These are phyloP conservation scores for Theileria sp. DNA, from an alignment of 169 alveolate genomes.

Conservation along the genomic window DNA sequence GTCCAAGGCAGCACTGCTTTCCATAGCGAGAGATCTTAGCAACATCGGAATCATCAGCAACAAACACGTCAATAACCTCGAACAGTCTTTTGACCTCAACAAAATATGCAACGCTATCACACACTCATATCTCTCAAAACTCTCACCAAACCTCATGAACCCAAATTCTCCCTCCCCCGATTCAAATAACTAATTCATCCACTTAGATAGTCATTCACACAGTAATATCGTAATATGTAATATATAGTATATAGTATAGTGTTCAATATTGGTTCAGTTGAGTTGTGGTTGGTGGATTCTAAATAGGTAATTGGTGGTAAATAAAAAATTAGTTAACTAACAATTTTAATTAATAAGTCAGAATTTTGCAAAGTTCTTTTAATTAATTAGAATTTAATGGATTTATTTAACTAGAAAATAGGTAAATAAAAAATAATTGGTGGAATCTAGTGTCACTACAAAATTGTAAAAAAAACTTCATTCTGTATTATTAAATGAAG, in stretches of 20 bases:
- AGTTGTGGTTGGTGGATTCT: neutral
- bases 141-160: slow-evolving; percentile 22
- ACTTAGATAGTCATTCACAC: neutral
- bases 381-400: too few relatives aligned
- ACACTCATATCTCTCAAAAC: slow-evolving; percentile 64
- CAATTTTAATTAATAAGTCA: neutral
- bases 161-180: neutral
- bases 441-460: slow-evolving; percentile 14
- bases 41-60: slow-evolving; percentile 58
- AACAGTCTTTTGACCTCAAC: slow-evolving; percentile 57
- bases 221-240: neutral
- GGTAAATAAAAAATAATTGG: neutral
- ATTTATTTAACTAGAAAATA: neutral
- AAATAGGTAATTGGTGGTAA: neutral
- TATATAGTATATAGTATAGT: too few relatives aligned
- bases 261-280: too few relatives aligned
- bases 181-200: neutral
- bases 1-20: slow-evolving; percentile 66
- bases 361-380: neutral
- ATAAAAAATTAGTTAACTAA: neutral
- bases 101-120: slow-evolving; percentile 63
- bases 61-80: slow-evolving; percentile 39
- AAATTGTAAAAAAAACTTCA: neutral
- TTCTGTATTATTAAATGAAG: slow-evolving; percentile 65
- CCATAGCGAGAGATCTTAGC: slow-evolving; percentile 59